Conservation (phyloP, 78 protist species). For the Guillardia theta region DNA sequence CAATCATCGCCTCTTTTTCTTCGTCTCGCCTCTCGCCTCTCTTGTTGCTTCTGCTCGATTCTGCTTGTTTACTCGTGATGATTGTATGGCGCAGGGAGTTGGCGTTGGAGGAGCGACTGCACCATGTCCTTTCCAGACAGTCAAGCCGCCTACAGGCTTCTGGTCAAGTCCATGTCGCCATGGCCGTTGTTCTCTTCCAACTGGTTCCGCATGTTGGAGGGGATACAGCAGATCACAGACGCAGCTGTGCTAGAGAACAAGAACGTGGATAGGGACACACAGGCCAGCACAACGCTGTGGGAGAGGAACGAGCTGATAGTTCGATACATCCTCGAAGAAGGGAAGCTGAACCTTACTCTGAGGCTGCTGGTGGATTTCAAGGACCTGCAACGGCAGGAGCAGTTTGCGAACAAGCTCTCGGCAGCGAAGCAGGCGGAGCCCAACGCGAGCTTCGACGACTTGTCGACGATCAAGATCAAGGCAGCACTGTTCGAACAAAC, state of each 20-base stretch:
- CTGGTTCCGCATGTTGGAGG: slow-evolving; percentile 26
- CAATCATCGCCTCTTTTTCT: too few relatives aligned
- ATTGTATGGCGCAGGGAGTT: too few relatives aligned
- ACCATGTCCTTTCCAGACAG: too few relatives aligned
- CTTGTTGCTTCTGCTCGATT: too few relatives aligned
- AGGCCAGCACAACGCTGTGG: slow-evolving; percentile 38
- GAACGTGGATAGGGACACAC: not conserved
- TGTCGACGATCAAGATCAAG: slow-evolving; percentile 13
- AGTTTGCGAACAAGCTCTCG: not conserved
- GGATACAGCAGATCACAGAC: not conserved
- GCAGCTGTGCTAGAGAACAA: slow-evolving; percentile 25
- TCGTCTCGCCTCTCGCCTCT: too few relatives aligned
- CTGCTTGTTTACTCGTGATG: too few relatives aligned
- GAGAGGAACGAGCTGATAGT: slow-evolving; percentile 49
- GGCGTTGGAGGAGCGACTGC: too few relatives aligned
- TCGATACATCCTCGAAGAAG: slow-evolving; percentile 52
- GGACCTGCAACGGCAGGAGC: not conserved
- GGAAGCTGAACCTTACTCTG: slow-evolving; percentile 46
- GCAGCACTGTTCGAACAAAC: slow-evolving; percentile 7
- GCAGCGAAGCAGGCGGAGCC: not conserved
- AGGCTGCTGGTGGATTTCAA: slow-evolving; percentile 33
- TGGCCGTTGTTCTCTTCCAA: not conserved
- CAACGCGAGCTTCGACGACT: not conserved
- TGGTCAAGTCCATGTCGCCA: not conserved
- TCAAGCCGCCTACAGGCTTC: too few relatives aligned